Base-by-base conservation (phyloP, 2,329 filamentous ascomycete species). In the Huntiella bhutanensis region DNA sequence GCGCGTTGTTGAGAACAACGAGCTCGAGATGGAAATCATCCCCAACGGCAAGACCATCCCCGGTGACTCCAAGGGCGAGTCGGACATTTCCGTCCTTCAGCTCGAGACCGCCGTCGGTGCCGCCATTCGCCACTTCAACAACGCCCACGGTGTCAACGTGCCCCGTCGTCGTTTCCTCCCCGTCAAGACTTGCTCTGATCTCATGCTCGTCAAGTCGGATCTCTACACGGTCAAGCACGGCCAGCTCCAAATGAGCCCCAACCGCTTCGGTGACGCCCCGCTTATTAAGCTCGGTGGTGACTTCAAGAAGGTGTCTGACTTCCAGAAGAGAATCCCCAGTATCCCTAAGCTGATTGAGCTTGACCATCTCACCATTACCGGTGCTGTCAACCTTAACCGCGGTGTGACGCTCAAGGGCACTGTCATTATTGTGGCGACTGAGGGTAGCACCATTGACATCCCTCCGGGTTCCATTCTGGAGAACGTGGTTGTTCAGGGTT, bases 271-370 rank as follows among this genome's bases (percentile, higher is more conserved):
- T 54, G 87, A 91, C 55, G 88, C 91, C 42, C 91, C 91, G 48
- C 75, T 98, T 55, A 98, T 98, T 75, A 98, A 98, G 81, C 82
- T 98, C 46, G 91, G 91, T 57, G 79, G 78, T 59, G 91, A 98
- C 73, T 98, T 98, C 78, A 98, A 98, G 82, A 98, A 98, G 79
- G 91, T 98, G 35, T 96, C 88, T 1, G 91, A 86, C 70, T 92
- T 92, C 74, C 80, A 86, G 69, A 80, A 84, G 65, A 80, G 80
- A 60, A 87, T 92, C 55, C 73, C 81, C 8, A 85, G 80, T 53
- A 92, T 92, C 57, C 84, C 84, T 59, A 87, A 84, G 73, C 87
- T 92, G 56, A 77, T 91, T 54, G 84, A 92, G 69, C 75, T 91
- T 42, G 84, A 92, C 60, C 91, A 98, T 62, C 75, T 98, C 50